Evolutionary conservation across 768 basidiomycete genomes (phyloP).

Genomic region (Psilocybe tampanensis): DNA sequence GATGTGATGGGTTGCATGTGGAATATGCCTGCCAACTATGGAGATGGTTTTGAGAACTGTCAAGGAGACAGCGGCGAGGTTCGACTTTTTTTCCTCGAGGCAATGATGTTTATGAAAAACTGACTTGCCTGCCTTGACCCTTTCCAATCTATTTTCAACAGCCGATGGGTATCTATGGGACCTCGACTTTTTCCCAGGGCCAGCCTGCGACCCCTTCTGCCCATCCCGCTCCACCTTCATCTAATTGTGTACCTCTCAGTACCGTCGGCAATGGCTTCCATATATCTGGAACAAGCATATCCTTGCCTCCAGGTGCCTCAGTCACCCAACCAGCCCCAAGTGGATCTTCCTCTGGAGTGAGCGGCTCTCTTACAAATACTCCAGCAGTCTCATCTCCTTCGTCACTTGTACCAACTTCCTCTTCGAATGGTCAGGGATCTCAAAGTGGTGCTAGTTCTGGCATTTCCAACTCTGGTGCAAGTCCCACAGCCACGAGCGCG

Average conservation of each 20-base stretch:
- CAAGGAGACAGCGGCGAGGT: slow-evolving; percentile 54
- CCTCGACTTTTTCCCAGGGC: slow-evolving; percentile 70
- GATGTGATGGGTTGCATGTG: slow-evolving; percentile 58
- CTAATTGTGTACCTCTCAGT: slow-evolving; percentile 53
- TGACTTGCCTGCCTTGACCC: not conserved
- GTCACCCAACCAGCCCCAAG: slow-evolving; percentile 18
- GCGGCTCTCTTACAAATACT: not conserved
- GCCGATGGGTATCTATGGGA: slow-evolving; percentile 72
- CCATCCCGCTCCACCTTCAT: slow-evolving; percentile 60
- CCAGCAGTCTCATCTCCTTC: not conserved
- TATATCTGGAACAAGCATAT: slow-evolving; percentile 30
- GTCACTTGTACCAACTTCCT: not conserved
- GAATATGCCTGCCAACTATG: slow-evolving; percentile 61
- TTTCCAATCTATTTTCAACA: slow-evolving; percentile 18
- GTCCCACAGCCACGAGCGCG: not conserved
- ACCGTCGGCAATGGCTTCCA: slow-evolving; percentile 53
- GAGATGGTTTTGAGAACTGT: slow-evolving; percentile 53
- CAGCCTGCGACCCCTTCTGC: slow-evolving; percentile 54
- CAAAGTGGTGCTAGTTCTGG: not conserved
- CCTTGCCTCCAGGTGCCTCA: slow-evolving; percentile 16
- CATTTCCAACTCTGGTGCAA: not conserved
- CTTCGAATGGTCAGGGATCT: not conserved
- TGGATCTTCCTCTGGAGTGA: slow-evolving; percentile 14
- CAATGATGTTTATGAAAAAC: not conserved
- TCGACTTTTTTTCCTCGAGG: slow-evolving; percentile 7